Percentiles rank a stretch among this genome's conserved stretches.
phyloP scores from a whole-genome alignment of 2,329 filamentous ascomycete genomes.

The Geoglossum cookeanum region DNA sequence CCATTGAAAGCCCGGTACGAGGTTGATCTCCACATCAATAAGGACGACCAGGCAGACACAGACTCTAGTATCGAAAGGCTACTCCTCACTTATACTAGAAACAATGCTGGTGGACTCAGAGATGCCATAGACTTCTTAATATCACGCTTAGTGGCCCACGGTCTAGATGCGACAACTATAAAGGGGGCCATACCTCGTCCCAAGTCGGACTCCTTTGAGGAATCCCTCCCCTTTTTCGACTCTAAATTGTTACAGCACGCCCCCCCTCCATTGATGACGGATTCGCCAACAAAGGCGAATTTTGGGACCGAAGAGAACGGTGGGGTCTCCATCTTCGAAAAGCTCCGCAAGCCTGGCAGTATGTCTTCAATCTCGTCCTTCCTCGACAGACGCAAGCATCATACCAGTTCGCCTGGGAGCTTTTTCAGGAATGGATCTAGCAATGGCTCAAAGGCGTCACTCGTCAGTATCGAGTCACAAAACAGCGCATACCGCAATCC shows the following conservation, averaged over 20 bases:
- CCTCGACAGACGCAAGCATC: slow-evolving; percentile 86
- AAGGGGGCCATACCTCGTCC: slow-evolving; percentile 94
- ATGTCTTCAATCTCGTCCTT: slow-evolving; percentile 94
- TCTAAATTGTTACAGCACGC: slow-evolving; percentile 92
- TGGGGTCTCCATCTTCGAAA: slow-evolving; percentile 74
- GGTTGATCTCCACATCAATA: slow-evolving; percentile 62
- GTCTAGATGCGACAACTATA: slow-evolving; percentile 72
- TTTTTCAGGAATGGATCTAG: slow-evolving; percentile 84
- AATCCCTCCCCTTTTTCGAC: slow-evolving; percentile 90
- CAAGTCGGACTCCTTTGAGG: slow-evolving; percentile 96
- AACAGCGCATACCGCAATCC: slow-evolving; percentile 91
- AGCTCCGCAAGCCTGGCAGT: slow-evolving; percentile 83
- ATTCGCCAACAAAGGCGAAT: slow-evolving; percentile 71
- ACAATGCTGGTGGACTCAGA: slow-evolving; percentile 86
- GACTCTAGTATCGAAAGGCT: slow-evolving; percentile 39
- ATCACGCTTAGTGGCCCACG: slow-evolving; percentile 64
- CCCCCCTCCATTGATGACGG: slow-evolving; percentile 57
- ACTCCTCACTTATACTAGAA: slow-evolving; percentile 74
- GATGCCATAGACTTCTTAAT: slow-evolving; percentile 93
- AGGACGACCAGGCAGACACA: slow-evolving; percentile 38
- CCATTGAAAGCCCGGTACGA: slow-evolving; percentile 87
- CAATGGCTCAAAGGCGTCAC: slow-evolving; percentile 83
- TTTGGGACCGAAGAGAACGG: slow-evolving; percentile 67
- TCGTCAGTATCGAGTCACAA: slow-evolving; percentile 89
- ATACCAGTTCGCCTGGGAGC: slow-evolving; percentile 60